Percentiles rank a stretch among this genome's conserved stretches.
Evolutionary conservation across 331 rosid species (phyloP).

Genomic region (Malus hybrid): DNA sequence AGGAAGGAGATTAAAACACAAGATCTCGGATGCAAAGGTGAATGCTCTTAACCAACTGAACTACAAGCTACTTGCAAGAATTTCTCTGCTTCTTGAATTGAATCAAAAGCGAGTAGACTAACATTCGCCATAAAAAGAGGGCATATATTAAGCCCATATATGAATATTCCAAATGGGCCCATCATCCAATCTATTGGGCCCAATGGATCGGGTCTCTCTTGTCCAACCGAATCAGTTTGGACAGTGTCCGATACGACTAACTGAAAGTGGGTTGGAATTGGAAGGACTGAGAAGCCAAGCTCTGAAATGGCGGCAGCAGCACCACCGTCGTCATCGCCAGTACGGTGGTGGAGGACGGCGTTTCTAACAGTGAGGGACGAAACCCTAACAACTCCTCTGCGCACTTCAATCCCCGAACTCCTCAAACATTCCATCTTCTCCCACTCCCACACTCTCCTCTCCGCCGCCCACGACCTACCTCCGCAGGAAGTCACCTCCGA

Average conservation of each 20-base stretch:
- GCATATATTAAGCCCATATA: neutral
- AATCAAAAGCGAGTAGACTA: neutral
- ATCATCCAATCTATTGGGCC: neutral
- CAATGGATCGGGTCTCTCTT: neutral
- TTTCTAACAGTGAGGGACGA: slow-evolving; percentile 82
- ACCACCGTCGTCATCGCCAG: slow-evolving; percentile 22
- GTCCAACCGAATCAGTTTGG: neutral
- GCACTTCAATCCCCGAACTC: slow-evolving; percentile 34
- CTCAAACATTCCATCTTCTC: slow-evolving; percentile 57
- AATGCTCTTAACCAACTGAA: too few species aligned
- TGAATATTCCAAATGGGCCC: neutral
- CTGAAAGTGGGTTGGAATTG: neutral
- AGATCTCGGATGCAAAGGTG: accelerated
- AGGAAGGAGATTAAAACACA: too few species aligned
- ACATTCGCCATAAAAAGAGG: accelerated
- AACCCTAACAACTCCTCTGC: slow-evolving; percentile 48
- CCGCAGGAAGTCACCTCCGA: slow-evolving; percentile 70
- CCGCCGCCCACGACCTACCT: slow-evolving; percentile 64
- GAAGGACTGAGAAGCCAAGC: neutral
- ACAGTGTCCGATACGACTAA: neutral
- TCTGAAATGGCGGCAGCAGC: slow-evolving; percentile 18
- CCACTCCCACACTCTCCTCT: slow-evolving; percentile 39
- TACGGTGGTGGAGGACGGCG: slow-evolving; percentile 71
- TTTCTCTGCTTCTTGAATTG: neutral
- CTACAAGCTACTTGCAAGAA: too few species aligned